A percentile compares a stretch with the other conserved stretches of the same genome.
These are phyloP conservation scores for Sophora flavescens DNA, from an alignment of 306 rosid species.

Conservation along the genomic window DNA sequence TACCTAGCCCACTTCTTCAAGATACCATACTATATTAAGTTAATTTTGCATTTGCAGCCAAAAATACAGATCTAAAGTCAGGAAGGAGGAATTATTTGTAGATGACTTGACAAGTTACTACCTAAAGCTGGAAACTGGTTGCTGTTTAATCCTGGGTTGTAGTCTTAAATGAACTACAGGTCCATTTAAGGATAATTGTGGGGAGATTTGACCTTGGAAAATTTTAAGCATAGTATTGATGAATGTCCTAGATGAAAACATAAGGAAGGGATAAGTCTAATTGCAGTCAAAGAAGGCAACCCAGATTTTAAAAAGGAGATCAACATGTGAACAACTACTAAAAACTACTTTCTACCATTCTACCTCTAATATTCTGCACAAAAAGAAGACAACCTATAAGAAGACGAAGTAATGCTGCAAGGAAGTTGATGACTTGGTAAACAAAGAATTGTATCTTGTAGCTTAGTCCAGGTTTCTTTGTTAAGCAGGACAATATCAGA, in stretches of 20 bases:
- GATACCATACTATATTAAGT: no score
- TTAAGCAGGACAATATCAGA: background rate
- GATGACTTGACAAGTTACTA: background rate
- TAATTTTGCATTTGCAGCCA: background rate
- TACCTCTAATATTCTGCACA: conserved; percentile 7
- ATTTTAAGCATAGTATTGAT: background rate
- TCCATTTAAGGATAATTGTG: conserved; percentile 6
- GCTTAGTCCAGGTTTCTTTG: background rate
- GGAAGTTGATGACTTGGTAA: background rate
- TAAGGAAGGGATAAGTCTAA: background rate
- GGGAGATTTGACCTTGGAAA: conserved; percentile 17
- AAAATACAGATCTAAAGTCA: background rate
- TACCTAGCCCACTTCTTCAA: no score
- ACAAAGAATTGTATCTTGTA: background rate
- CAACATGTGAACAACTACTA: background rate
- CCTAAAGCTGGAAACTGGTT: conserved; percentile 11
- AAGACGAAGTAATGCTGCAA: background rate
- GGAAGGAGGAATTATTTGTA: conserved; percentile 5
- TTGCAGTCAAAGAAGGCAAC: conserved; percentile 40
- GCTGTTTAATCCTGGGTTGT: conserved; percentile 4
- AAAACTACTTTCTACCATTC: conserved; percentile 24
- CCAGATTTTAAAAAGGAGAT: background rate
- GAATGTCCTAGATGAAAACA: conserved; percentile 1
- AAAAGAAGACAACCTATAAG: background rate
- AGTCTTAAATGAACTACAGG: conserved; percentile 17